Base-by-base conservation (phyloP, 371 early-diverging fungal species). In the Mucor racemosus region DNA sequence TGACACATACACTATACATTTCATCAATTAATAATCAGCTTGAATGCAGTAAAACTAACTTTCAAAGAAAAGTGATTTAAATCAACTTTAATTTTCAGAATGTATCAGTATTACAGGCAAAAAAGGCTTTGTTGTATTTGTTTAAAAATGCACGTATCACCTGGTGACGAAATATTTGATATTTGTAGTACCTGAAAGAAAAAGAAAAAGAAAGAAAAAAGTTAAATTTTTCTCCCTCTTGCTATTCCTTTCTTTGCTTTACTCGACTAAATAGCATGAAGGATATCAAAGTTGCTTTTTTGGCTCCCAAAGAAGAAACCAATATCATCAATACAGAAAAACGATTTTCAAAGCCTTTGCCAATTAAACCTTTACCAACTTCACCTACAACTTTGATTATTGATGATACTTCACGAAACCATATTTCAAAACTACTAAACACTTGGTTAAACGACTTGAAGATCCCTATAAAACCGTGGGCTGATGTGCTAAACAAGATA, bases 391-490 rank as follows among this genome's bases (percentile, higher is more conserved):
- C 21, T 19, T 40, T 58, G n/a, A 26, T 21, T 21, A 35, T 74
- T 31, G 76, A 75, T 53, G 76, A 64, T 61, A 72, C 46, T 65
- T 73, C 75, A 67, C 68, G 35, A 59, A 74, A 44, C 50, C 78
- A 62, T 70, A 73, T 68, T 64, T 69, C 48, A 66, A 69, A 40
- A 68, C 65, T 46, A 56, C 56, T 65, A 38, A 65, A 60, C 55
- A 53, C 57, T 53, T 82, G 68, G 84, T 57, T 62, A 64, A 35
- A 40, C 17, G 64, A 74, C 14, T 35, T 61, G 4, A 35, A 67
- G 4, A 56, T 73, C n/a, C 69, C 69, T 35, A 15, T 50, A 7
- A 35, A 56, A 19, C 64, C 65, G 13, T 76, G 76, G 76, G 62
- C 60, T 31, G 63, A 62, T 34, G 67, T 76, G 0, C 38, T 72